These are phyloP conservation scores for Rubia yunnanensis DNA, from an alignment of 257 asterid species.

Conservation along the genomic window DNA sequence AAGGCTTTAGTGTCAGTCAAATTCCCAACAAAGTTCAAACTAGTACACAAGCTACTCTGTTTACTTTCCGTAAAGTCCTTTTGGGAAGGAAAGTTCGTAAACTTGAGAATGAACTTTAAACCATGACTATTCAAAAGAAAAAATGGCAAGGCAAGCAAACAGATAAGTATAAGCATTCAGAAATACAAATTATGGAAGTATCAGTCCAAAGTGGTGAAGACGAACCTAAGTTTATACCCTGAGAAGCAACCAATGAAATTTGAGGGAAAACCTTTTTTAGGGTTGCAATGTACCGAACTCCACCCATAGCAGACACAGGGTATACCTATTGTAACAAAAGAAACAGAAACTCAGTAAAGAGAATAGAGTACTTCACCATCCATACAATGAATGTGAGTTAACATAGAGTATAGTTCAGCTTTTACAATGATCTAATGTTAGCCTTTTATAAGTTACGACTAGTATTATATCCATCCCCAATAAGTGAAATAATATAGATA, in stretches of 20 bases:
- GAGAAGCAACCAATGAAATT: slow-evolving; percentile 82
- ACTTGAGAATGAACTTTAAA: background rate
- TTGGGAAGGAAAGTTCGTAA: too few species aligned
- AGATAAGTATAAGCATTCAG: background rate
- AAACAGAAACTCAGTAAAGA: background rate
- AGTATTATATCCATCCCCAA: background rate
- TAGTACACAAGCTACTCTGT: background rate
- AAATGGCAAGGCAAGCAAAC: background rate
- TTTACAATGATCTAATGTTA: background rate
- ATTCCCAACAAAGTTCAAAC: background rate
- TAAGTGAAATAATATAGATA: background rate
- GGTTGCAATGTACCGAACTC: slow-evolving; percentile 60
- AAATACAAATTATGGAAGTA: background rate
- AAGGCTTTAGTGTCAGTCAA: background rate
- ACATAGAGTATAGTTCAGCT: background rate
- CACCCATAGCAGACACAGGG: slow-evolving; percentile 74
- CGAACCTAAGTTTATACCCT: slow-evolving; percentile 69
- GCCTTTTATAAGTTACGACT: too few species aligned
- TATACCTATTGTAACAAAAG: slow-evolving; percentile 41
- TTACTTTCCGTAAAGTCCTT: too few species aligned
- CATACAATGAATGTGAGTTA: too few species aligned
- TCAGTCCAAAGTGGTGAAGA: background rate
- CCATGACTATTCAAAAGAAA: background rate
- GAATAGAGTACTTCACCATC: too few species aligned
- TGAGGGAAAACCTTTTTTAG: slow-evolving; percentile 65